A percentile compares a stretch with the other conserved stretches of the same genome.
Evolutionary conservation across 108 stramenopile genomes (phyloP).

Genomic region (Fragilaria radians): DNA sequence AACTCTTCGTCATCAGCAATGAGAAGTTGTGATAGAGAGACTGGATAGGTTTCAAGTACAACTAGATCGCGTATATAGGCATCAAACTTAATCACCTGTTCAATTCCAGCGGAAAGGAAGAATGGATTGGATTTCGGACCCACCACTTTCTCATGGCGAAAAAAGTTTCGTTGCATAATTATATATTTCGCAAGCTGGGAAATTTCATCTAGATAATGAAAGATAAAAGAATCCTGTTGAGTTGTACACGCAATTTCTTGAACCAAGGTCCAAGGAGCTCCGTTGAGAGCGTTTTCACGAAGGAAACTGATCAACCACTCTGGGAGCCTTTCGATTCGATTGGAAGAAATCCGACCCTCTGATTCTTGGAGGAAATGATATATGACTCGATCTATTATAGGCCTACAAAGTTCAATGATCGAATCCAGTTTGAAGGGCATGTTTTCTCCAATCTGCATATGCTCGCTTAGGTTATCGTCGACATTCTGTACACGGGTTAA

Average conservation of each 20-base stretch:
- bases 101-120: slow-evolving; percentile 43
- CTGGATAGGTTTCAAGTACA: neutral
- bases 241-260: slow-evolving; percentile 15
- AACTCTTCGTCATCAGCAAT: slow-evolving; percentile 43
- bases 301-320: slow-evolving; percentile 73
- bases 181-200: slow-evolving; percentile 51
- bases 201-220: slow-evolving; percentile 49
- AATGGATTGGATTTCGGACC: slow-evolving; percentile 36
- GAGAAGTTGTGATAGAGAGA: slow-evolving; percentile 46
- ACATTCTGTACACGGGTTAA: neutral
- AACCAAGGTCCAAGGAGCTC: slow-evolving; percentile 6
- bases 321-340: slow-evolving; percentile 59
- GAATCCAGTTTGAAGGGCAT: neutral
- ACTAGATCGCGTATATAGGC: slow-evolving; percentile 8
- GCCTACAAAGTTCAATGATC: slow-evolving; percentile 37
- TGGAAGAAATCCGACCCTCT: slow-evolving; percentile 33
- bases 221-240: neutral
- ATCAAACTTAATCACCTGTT: slow-evolving; percentile 75
- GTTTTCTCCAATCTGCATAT: neutral
- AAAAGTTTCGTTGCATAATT: slow-evolving; percentile 53
- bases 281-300: slow-evolving; percentile 37
- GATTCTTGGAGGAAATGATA: slow-evolving; percentile 68
- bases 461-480: neutral
- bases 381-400: slow-evolving; percentile 33
- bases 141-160: slow-evolving; percentile 49